Evolutionary conservation across 148 eudicot species (phyloP), one percentile per base, ranked within the genome.

Genomic region (Nepenthes mirabilis): DNA sequence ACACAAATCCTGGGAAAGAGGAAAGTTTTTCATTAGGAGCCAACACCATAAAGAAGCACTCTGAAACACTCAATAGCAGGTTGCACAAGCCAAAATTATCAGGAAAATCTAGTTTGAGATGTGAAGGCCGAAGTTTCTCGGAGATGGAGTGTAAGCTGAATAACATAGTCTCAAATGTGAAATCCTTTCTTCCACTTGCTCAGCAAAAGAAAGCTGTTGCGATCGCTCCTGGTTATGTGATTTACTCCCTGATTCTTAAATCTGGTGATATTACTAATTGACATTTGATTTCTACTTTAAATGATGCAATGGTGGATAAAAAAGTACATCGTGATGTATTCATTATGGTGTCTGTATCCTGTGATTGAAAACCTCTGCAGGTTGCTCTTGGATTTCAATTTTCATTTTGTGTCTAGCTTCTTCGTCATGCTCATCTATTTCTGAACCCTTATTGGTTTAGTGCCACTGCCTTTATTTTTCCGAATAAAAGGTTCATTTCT

Each of bases 181-280:
- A 81, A 69, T 94, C 99, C 45, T 89, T 94, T 63, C 43, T 94
- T 58, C 97, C 97, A 45, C 68, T 94, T 60, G 82, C 89, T 65
- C 82, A 84, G 71, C 77, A 84, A 73, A 89, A 89, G 65, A 87
- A 86, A 79, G 87, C 75, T 56, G 82, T 90, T 43, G 70, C 94
- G 13, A 68, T 66, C 52, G 74, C 76, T 57, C 75, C 89, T 70
- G 99, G 97, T 89, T 76, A 61, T 58, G 9, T 68, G 34, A 9
- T 45, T 34, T 43, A 52, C 45, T 36, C 12, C 45, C 10, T 11
- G 23, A 36, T 7, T 55, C 58, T 5, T 32, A 10, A n/a, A n/a
- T n/a, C n/a, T n/a, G n/a, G n/a, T n/a, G n/a, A n/a, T n/a, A n/a
- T n/a, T n/a, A n/a, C n/a, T n/a, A n/a, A n/a, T n/a, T n/a, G n/a